These are phyloP conservation scores for Cutaneotrichosporon spelunceum DNA, from an alignment of 1,284 basidiomycete species.

Conservation along the genomic window DNA sequence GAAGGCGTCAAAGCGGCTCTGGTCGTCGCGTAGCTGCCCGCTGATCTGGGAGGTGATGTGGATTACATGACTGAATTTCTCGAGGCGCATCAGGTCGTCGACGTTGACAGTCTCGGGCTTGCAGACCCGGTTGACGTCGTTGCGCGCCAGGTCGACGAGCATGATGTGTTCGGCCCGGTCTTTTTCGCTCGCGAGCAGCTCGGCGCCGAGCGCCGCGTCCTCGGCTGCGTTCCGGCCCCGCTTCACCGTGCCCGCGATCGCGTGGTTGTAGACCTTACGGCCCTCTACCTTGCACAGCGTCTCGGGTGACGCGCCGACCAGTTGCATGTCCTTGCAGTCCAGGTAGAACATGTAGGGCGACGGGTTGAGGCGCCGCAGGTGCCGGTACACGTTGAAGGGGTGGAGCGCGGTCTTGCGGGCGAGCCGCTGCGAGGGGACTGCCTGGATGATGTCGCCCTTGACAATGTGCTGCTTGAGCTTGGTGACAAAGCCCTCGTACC, in stretches of 20 bases:
- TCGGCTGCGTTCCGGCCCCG: slow-evolving; percentile 80
- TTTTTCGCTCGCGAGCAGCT: slow-evolving; percentile 79
- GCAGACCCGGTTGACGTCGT: slow-evolving; percentile 98
- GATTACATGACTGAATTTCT: slow-evolving; percentile 98
- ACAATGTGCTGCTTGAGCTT: slow-evolving; percentile 90
- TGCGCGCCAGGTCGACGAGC: slow-evolving; percentile 97
- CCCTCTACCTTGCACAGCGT: slow-evolving; percentile 93
- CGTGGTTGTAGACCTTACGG: slow-evolving; percentile 93
- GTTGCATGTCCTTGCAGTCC: slow-evolving; percentile 85
- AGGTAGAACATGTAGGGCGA: slow-evolving; percentile 99
- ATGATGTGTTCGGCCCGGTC: slow-evolving; percentile 98
- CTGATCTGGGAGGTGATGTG: slow-evolving; percentile 96
- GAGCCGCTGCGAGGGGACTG: slow-evolving; percentile 91
- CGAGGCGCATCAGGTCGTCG: slow-evolving; percentile 88
- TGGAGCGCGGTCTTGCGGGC: slow-evolving; percentile 80
- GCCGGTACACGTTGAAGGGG: slow-evolving; percentile 95
- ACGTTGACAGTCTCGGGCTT: slow-evolving; percentile 92
- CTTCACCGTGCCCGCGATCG: slow-evolving; percentile 92
- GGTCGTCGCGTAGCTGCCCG: slow-evolving; percentile 74
- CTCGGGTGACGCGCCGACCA: slow-evolving; percentile 96
- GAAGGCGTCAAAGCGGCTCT: slow-evolving; percentile 94
- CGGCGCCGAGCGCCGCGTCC: slow-evolving; percentile 73
- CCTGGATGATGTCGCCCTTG: slow-evolving; percentile 97
- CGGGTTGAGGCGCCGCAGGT: slow-evolving; percentile 90
- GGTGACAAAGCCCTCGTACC: slow-evolving; percentile 91